phyloP scores from a whole-genome alignment of 2,329 filamentous ascomycete species.

The Hypoxylon sp. region DNA sequence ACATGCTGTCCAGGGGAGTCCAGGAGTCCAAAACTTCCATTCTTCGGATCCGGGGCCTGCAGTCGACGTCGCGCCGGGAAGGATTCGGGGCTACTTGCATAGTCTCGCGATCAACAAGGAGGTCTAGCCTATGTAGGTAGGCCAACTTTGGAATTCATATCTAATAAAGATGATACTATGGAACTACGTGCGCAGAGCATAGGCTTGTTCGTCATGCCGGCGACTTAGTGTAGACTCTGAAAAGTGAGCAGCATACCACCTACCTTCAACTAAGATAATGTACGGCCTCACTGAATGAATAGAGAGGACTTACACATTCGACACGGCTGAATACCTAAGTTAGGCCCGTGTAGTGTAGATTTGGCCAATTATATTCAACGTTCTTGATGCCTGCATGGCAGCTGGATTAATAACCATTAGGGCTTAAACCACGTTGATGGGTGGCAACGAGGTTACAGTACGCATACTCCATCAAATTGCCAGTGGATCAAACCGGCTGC shows the following conservation, averaged over 20 bases:
- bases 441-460: neutral
- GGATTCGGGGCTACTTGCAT: conserved; percentile 28
- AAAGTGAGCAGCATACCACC: neutral
- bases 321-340: neutral
- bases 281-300: neutral
- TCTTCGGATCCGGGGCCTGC: conserved; percentile 16
- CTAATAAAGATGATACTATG: conserved; percentile 4
- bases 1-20: conserved; percentile 4
- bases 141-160: conserved; percentile 8
- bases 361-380: neutral
- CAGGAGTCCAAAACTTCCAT: conserved; percentile 1
- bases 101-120: conserved; percentile 25
- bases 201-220: neutral
- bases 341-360: neutral
- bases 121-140: conserved; percentile 13
- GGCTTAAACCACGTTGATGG: neutral
- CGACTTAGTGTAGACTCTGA: neutral
- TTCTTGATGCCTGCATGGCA: neutral
- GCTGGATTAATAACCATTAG: neutral
- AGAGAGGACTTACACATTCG: neutral
- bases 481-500: neutral
- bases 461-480: neutral
- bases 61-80: conserved; percentile 31
- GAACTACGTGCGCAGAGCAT: neutral
- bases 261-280: no score